A percentile compares a stretch with the other conserved stretches of the same genome.
phyloP scores from a whole-genome alignment of 139 green algal species.

The Parachlorella kessleri region DNA sequence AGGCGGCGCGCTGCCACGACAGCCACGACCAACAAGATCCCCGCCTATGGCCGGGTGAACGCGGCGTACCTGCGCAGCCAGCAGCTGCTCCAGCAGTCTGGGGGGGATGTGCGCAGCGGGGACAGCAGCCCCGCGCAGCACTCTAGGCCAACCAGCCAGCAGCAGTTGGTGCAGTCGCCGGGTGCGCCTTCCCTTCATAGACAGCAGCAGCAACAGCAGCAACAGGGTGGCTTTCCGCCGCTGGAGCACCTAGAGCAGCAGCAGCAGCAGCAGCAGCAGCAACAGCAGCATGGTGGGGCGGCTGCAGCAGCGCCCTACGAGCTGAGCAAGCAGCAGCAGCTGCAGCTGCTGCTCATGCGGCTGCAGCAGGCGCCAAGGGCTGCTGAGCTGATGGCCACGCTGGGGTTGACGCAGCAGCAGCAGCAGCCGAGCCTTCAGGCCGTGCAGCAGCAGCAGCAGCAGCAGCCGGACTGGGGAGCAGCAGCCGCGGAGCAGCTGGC shows the following conservation, averaged over 20 bases:
- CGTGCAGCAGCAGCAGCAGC: background rate
- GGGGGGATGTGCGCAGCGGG: background rate
- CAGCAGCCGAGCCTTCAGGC: background rate
- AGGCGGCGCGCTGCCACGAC: too few species aligned
- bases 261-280: background rate
- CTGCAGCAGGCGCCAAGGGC: background rate
- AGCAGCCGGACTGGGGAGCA: too few species aligned
- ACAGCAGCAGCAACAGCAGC: background rate
- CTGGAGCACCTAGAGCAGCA: background rate
- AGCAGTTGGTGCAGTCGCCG: slow-evolving; percentile 18
- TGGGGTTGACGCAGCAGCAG: background rate
- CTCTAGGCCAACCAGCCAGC: background rate
- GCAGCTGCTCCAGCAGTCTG: background rate
- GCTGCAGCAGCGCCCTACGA: too few species aligned
- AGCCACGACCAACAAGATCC: background rate
- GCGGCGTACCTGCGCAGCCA: too few species aligned
- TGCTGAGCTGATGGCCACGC: too few species aligned
- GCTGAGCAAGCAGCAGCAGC: background rate
- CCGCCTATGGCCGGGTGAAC: background rate
- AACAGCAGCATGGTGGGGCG: too few species aligned
- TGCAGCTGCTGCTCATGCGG: background rate
- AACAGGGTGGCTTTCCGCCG: background rate
- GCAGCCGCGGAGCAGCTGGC: too few species aligned
- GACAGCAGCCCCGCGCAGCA: background rate
- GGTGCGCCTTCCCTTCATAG: too few species aligned